Conservation (phyloP, 108 stramenopile species). For the Mayamaea pseudoterrestris region DNA sequence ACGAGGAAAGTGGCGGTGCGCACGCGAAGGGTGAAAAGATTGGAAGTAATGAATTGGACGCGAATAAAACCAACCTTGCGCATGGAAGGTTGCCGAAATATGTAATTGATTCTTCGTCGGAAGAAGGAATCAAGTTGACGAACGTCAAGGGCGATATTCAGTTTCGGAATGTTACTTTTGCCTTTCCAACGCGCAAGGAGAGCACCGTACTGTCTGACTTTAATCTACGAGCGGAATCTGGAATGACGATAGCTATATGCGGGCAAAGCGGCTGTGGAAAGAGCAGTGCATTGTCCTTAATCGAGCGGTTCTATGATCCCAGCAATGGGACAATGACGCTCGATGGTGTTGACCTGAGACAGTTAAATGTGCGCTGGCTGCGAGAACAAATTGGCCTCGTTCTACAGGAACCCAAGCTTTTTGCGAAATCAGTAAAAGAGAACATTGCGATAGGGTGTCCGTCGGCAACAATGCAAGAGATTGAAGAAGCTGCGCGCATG, state of each 20-base stretch:
- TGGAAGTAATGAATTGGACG: constrained; percentile 1
- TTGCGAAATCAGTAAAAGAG: constrained; percentile 57
- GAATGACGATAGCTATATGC: constrained; percentile 57
- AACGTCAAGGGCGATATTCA: constrained; percentile 31
- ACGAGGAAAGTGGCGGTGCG: neutral
- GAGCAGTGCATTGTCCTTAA: constrained; percentile 26
- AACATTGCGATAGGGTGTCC: constrained; percentile 71
- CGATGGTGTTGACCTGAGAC: constrained; percentile 64
- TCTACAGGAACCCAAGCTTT: constrained; percentile 78
- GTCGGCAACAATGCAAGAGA: constrained; percentile 31
- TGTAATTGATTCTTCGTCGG: constrained; percentile 48
- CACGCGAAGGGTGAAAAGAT: too few species aligned
- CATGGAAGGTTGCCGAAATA: constrained; percentile 17
- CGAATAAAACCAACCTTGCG: constrained; percentile 1
- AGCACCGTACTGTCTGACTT: constrained; percentile 38
- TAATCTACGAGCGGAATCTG: constrained; percentile 33
- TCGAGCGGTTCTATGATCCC: constrained; percentile 76
- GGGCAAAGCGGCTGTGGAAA: constrained; percentile 67
- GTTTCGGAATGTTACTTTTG: constrained; percentile 39
- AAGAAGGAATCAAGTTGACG: constrained; percentile 27
- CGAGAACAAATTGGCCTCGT: constrained; percentile 77
- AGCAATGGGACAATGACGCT: constrained; percentile 38
- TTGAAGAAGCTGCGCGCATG: constrained; percentile 59
- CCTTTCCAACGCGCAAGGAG: constrained; percentile 47
- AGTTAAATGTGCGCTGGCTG: constrained; percentile 60